phyloP scores from a whole-genome alignment of 768 basidiomycete species.

The Podaxis sp. region DNA sequence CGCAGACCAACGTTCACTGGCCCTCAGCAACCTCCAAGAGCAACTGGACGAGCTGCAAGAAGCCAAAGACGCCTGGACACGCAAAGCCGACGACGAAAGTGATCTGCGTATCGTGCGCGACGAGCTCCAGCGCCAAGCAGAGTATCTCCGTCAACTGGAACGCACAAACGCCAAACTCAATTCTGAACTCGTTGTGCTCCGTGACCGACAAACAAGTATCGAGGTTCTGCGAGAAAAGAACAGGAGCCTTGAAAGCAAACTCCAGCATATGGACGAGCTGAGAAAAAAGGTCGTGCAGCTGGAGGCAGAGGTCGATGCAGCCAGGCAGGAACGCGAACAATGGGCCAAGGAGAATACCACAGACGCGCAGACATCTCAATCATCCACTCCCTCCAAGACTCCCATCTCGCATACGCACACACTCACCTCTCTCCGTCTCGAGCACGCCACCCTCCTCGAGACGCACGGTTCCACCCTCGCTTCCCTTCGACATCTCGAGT shows the following conservation, averaged over 20 bases:
- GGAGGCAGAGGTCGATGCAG: slow-evolving; percentile 68
- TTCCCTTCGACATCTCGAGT: slow-evolving; percentile 51
- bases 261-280: slow-evolving; percentile 50
- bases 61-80: slow-evolving; percentile 29
- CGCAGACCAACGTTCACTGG: slow-evolving; percentile 40
- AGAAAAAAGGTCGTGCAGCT: slow-evolving; percentile 54
- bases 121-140: slow-evolving; percentile 66
- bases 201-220: slow-evolving; percentile 56
- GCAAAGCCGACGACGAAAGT: slow-evolving; percentile 40
- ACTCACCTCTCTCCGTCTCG: slow-evolving; percentile 59
- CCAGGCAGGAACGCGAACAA: slow-evolving; percentile 52
- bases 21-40: slow-evolving; percentile 44
- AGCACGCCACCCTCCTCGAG: slow-evolving; percentile 64
- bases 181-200: slow-evolving; percentile 51
- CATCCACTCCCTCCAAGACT: slow-evolving; percentile 40
- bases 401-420: slow-evolving; percentile 57
- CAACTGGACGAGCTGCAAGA: slow-evolving; percentile 46
- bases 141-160: slow-evolving; percentile 62
- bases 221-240: slow-evolving; percentile 80
- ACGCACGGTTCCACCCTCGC: slow-evolving; percentile 62
- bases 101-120: slow-evolving; percentile 65
- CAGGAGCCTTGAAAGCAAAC: slow-evolving; percentile 54
- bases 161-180: slow-evolving; percentile 53
- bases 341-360: slow-evolving; percentile 29
- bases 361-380: slow-evolving; percentile 13